phyloP scores from a whole-genome alignment of 768 basidiomycete genomes.

The Russula compacta region DNA sequence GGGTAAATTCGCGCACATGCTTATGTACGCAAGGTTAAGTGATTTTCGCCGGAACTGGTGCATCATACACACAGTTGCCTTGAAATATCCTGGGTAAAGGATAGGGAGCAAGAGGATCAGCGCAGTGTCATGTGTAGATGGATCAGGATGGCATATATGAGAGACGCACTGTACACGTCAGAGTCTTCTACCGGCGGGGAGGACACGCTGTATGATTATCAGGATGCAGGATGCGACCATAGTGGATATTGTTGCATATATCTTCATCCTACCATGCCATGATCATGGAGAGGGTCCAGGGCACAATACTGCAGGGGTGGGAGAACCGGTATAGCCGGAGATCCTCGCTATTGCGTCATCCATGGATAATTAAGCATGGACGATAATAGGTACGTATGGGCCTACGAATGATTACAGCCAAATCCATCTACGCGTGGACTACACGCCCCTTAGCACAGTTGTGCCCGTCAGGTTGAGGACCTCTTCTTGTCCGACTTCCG shows the following conservation, averaged over 20 bases:
- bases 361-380: too few relatives aligned
- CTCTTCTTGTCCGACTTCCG: too few relatives aligned
- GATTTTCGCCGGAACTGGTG: conserved; percentile 80
- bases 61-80: conserved; percentile 89
- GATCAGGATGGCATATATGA: neutral
- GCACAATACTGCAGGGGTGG: neutral
- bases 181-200: conserved; percentile 79
- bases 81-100: too few relatives aligned
- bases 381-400: too few relatives aligned
- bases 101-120: too few relatives aligned
- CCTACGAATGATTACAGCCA: too few relatives aligned
- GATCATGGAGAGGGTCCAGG: conserved; percentile 23
- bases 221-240: conserved; percentile 66
- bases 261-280: conserved; percentile 32
- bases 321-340: too few relatives aligned
- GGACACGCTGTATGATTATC: conserved; percentile 51
- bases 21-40: conserved; percentile 70
- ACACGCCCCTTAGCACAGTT: too few relatives aligned
- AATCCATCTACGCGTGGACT: too few relatives aligned
- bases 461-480: too few relatives aligned
- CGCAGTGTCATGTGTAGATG: conserved; percentile 18
- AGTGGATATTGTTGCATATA: conserved; percentile 56
- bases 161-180: conserved; percentile 72
- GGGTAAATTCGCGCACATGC: conserved; percentile 83
- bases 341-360: too few relatives aligned